phyloP scores from a whole-genome alignment of 1,139 yeast species.

The Pichia kudriavzevii region DNA sequence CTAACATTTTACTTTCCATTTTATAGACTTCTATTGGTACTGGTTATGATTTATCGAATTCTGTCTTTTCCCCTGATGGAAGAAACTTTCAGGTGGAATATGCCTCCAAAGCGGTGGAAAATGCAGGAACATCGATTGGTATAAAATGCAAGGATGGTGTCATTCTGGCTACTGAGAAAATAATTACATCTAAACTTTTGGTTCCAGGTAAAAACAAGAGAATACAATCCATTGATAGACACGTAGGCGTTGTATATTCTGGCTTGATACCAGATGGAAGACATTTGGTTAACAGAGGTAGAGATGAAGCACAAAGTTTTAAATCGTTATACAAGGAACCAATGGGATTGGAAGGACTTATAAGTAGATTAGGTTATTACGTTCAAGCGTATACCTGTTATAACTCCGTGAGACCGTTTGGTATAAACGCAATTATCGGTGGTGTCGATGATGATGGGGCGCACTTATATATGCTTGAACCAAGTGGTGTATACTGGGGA shows the following conservation, averaged over 20 bases:
- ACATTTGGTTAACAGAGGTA: constrained; percentile 82
- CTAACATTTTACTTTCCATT: background rate
- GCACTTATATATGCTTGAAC: constrained; percentile 93
- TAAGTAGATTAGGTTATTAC: constrained; percentile 83
- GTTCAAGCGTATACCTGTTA: constrained; percentile 95
- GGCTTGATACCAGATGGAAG: constrained; percentile 97
- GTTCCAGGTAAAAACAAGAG: constrained; percentile 86
- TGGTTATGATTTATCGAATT: constrained; percentile 92
- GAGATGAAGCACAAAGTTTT: constrained; percentile 84
- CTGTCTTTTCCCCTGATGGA: constrained; percentile 79
- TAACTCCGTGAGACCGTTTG: constrained; percentile 96
- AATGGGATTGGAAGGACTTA: constrained; percentile 72
- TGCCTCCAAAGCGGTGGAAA: constrained; percentile 95
- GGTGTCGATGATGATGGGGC: constrained; percentile 88
- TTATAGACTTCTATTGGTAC: constrained; percentile 98
- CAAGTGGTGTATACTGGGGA: constrained; percentile 97
- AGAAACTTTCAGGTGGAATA: constrained; percentile 98
- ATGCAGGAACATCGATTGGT: constrained; percentile 93
- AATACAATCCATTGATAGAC: constrained; percentile 88
- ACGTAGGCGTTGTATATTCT: constrained; percentile 89
- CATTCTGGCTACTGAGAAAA: constrained; percentile 93
- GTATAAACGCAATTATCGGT: constrained; percentile 85
- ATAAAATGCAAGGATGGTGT: constrained; percentile 88
- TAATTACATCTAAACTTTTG: constrained; percentile 75
- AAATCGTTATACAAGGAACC: constrained; percentile 70